A percentile compares a stretch with the other conserved stretches of the same genome.
Evolutionary conservation across 768 basidiomycete species (phyloP).

Genomic region (Boletus insuetus): DNA sequence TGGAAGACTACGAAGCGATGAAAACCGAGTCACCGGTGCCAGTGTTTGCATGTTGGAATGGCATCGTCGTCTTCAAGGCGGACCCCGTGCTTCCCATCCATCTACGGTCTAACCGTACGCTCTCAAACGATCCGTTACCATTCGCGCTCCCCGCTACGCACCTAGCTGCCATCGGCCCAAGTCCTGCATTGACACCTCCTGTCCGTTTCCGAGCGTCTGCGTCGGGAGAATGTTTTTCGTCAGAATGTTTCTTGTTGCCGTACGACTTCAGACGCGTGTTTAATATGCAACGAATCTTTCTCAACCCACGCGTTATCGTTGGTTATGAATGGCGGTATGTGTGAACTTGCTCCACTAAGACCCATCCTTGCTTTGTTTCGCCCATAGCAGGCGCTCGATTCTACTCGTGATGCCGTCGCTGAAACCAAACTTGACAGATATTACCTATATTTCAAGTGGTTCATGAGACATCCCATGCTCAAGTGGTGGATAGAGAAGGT

Average conservation of each 20-base stretch:
- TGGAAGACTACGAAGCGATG: slow-evolving; percentile 34
- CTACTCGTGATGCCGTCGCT: not conserved
- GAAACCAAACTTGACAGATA: slow-evolving; percentile 15
- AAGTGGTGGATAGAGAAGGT: slow-evolving; percentile 41
- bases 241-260: slow-evolving; percentile 41
- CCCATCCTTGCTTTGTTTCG: no score
- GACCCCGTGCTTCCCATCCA: slow-evolving; percentile 41
- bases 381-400: not conserved
- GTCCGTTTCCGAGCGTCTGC: slow-evolving; percentile 15
- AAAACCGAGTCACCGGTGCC: slow-evolving; percentile 39
- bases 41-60: slow-evolving; percentile 47
- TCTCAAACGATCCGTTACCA: slow-evolving; percentile 33
- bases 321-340: slow-evolving; percentile 36
- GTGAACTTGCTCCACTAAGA: not conserved
- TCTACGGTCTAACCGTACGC: slow-evolving; percentile 36
- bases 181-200: slow-evolving; percentile 19
- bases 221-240: slow-evolving; percentile 22
- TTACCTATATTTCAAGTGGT: slow-evolving; percentile 36
- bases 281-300: slow-evolving; percentile 34
- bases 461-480: slow-evolving; percentile 38
- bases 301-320: slow-evolving; percentile 40
- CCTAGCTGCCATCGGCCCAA: slow-evolving; percentile 12
- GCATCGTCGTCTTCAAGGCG: slow-evolving; percentile 39
- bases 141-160: slow-evolving; percentile 11
- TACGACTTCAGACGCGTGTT: slow-evolving; percentile 43